Percentiles rank a stretch among this genome's conserved stretches.
phyloP scores from a whole-genome alignment of 179 eudicot species.

The Amaranthus tricolor region DNA sequence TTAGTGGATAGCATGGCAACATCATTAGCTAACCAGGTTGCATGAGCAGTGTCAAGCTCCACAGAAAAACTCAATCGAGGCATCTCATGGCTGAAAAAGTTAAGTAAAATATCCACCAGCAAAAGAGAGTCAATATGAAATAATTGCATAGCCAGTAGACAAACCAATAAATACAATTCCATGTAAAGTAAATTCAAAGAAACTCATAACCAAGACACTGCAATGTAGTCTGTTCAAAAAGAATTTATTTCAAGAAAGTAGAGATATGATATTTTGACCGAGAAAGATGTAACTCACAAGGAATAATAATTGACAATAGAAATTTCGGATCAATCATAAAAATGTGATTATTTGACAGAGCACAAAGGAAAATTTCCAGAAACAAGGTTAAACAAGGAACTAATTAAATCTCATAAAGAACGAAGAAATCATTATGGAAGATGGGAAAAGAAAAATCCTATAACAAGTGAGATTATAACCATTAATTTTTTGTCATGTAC shows the following conservation, averaged over 20 bases:
- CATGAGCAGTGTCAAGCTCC: constrained; percentile 97
- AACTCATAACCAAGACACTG: neutral
- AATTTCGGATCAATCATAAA: neutral
- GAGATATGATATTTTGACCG: neutral
- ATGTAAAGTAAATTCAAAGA: neutral
- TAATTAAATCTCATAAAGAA: neutral
- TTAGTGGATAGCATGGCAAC: constrained; percentile 91
- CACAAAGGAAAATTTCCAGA: neutral
- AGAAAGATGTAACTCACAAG: neutral
- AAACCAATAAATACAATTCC: neutral
- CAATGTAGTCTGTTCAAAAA: neutral
- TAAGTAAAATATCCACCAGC: constrained; percentile 2
- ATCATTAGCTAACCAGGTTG: constrained; percentile 92
- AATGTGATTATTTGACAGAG: neutral
- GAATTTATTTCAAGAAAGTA: neutral
- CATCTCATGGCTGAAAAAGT: constrained; percentile 68
- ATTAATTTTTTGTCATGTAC: neutral
- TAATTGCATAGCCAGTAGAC: constrained; percentile 2
- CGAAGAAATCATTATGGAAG: neutral
- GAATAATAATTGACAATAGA: neutral
- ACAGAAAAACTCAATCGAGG: constrained; percentile 70
- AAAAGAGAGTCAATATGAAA: constrained; percentile 1
- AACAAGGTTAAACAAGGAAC: neutral
- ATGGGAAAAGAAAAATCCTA: neutral
- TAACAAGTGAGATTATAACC: neutral